Percentiles rank a stretch among this genome's conserved stretches.
phyloP scores from a whole-genome alignment of 2,329 filamentous ascomycete species.

The Drechslerella dactyloides region DNA sequence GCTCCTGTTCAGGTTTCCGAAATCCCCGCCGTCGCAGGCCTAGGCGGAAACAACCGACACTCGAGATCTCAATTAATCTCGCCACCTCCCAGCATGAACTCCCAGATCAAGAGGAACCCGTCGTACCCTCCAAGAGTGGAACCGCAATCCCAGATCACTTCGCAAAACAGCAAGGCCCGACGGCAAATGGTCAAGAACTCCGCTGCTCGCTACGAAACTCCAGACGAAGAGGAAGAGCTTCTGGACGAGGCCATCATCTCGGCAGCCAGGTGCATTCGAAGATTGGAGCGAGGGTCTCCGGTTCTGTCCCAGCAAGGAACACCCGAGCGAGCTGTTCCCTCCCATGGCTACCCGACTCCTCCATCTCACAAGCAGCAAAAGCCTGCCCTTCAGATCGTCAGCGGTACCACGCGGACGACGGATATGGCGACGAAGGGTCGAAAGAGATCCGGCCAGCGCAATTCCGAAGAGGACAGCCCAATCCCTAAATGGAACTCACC shows the following conservation, averaged over 20 bases:
- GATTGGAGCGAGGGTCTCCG: conserved; percentile 67
- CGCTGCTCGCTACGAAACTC: conserved; percentile 84
- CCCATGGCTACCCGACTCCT: conserved; percentile 68
- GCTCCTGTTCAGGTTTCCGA: conserved; percentile 49
- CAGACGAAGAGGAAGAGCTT: conserved; percentile 94
- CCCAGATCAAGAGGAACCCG: conserved; percentile 59
- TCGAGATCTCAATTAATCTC: conserved; percentile 49
- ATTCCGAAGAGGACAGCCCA: conserved; percentile 62
- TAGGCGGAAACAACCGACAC: conserved; percentile 43
- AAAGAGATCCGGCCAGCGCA: conserved; percentile 67
- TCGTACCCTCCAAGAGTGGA: conserved; percentile 56
- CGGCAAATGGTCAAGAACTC: conserved; percentile 63
- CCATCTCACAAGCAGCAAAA: conserved; percentile 79
- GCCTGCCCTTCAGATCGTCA: conserved; percentile 70
- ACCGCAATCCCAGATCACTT: conserved; percentile 65
- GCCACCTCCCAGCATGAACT: conserved; percentile 57
- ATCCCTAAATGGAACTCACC: conserved; percentile 89
- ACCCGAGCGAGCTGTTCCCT: conserved; percentile 51
- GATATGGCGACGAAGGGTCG: conserved; percentile 71
- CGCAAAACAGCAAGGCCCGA: conserved; percentile 65
- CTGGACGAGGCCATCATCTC: conserved; percentile 72
- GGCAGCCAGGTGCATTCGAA: conserved; percentile 61
- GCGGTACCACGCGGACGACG: conserved; percentile 64
- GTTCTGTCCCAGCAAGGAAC: conserved; percentile 67
- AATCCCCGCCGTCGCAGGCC: conserved; percentile 36